phyloP scores from a whole-genome alignment of 305 asterid species.

The Fraxinus xanthoxyloides region DNA sequence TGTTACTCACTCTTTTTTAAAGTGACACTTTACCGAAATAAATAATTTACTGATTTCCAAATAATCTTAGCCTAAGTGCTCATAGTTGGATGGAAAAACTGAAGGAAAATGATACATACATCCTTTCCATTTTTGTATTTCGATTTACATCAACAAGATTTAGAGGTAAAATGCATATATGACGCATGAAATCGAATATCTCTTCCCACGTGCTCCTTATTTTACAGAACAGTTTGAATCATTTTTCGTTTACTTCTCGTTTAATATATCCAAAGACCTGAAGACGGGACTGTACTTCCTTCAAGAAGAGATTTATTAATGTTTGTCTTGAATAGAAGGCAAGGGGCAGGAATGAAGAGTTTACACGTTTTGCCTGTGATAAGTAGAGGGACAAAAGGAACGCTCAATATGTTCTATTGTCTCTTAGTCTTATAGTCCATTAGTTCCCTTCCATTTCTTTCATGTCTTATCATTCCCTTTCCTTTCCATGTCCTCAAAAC shows the following conservation, averaged over 20 bases:
- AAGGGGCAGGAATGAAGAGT: neutral
- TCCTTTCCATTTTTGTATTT: neutral
- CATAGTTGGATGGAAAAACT: neutral
- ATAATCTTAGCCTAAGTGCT: neutral
- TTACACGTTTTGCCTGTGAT: neutral
- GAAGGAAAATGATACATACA: neutral
- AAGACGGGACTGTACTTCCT: neutral
- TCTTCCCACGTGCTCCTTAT: neutral
- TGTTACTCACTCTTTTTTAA: neutral
- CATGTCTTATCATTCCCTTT: neutral
- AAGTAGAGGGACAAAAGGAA: neutral
- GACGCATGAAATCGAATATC: neutral
- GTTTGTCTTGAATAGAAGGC: neutral
- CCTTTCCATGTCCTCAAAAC: neutral
- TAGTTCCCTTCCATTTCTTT: neutral
- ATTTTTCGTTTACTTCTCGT: neutral
- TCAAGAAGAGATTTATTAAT: neutral
- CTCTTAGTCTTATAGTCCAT: neutral
- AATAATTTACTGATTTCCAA: neutral
- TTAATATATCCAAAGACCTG: neutral
- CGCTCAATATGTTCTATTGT: neutral
- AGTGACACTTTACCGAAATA: neutral
- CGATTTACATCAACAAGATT: neutral
- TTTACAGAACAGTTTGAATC: neutral
- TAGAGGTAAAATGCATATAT: neutral